These are phyloP conservation scores for Lactarius evosmus DNA, from an alignment of 768 basidiomycete genomes.

Conservation along the genomic window DNA sequence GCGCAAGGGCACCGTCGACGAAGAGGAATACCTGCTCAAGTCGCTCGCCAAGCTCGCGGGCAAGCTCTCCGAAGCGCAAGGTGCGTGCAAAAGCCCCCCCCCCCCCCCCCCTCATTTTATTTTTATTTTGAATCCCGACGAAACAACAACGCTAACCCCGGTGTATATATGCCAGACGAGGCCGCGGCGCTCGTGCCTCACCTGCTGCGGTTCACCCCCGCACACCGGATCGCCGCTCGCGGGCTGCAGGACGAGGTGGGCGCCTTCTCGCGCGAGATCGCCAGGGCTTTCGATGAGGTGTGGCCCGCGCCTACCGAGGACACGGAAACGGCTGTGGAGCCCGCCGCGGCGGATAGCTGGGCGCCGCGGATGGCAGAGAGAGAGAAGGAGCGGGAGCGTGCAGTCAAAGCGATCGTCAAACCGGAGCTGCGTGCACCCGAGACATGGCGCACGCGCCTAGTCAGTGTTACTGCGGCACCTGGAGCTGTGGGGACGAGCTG, in stretches of 20 bases:
- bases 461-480: not conserved
- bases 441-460: constrained; percentile 20
- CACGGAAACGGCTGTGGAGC: constrained; percentile 33
- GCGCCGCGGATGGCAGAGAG: constrained; percentile 26
- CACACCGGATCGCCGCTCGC: constrained; percentile 64
- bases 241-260: constrained; percentile 59
- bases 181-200: constrained; percentile 67
- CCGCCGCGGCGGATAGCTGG: constrained; percentile 22
- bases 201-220: constrained; percentile 62
- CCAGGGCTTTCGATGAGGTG: constrained; percentile 56
- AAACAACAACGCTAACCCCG: too few relatives aligned
- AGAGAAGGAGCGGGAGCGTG: constrained; percentile 24
- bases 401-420: constrained; percentile 19
- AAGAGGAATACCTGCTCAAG: constrained; percentile 89
- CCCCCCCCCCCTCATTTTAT: not conserved
- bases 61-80: constrained; percentile 57
- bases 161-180: too few relatives aligned
- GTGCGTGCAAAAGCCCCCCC: constrained; percentile 43
- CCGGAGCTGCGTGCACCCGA: constrained; percentile 23
- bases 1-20: constrained; percentile 90
- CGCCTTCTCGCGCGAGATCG: constrained; percentile 55
- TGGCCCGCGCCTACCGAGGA: constrained; percentile 51
- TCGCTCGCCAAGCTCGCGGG: constrained; percentile 75
- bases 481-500: not conserved
- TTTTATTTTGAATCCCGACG: not conserved